These are phyloP conservation scores for Stentor roeselii DNA, from an alignment of 73 alveolate species.

Conservation along the genomic window DNA sequence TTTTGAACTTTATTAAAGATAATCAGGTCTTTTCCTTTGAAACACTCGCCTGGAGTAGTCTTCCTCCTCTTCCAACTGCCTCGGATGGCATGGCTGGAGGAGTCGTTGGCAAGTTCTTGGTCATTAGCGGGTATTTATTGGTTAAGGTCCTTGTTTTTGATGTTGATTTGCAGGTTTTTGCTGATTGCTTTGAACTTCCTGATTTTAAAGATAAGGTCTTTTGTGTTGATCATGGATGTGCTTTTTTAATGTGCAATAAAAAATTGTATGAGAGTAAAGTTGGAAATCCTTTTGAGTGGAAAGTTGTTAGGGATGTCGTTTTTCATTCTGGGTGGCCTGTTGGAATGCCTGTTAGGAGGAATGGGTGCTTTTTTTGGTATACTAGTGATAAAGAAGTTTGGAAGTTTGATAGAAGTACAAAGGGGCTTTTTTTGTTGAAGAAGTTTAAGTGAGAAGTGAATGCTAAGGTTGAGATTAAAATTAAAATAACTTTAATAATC, in stretches of 20 bases:
- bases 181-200: neutral
- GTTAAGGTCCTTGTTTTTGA: neutral
- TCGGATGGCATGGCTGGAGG: neutral
- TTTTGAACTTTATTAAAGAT: too few relatives aligned
- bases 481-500: too few relatives aligned
- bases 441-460: neutral
- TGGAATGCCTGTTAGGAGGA: neutral
- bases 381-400: neutral
- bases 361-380: neutral
- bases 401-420: neutral
- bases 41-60: neutral
- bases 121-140: neutral
- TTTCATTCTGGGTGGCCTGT: neutral
- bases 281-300: slow-evolving; percentile 1
- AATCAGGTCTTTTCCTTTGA: neutral
- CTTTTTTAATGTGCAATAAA: neutral
- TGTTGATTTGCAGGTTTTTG: too few relatives aligned
- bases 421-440: neutral
- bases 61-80: neutral
- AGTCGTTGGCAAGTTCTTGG: neutral
- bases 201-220: neutral
- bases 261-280: neutral
- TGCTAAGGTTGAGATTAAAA: too few relatives aligned
- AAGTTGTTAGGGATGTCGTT: neutral
- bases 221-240: neutral